phyloP scores from a whole-genome alignment of 2,329 filamentous ascomycete genomes.

The Aspergillus pseudoterreus region DNA sequence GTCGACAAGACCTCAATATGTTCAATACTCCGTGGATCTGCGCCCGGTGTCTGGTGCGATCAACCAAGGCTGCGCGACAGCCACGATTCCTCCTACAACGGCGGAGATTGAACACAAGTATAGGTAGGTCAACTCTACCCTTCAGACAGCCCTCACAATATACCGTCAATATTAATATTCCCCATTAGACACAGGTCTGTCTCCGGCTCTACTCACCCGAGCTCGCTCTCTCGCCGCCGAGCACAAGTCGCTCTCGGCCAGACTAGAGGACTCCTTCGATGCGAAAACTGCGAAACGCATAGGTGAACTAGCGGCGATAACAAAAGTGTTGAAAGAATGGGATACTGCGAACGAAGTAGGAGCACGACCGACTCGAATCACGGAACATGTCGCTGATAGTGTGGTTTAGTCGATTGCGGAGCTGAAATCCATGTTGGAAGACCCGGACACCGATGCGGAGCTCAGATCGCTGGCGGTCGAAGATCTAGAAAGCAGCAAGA shows the following conservation, averaged over 20 bases:
- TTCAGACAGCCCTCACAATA: conserved; percentile 10
- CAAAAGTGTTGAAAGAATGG: conserved; percentile 54
- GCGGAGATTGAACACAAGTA: conserved; percentile 30
- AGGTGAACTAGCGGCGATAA: conserved; percentile 53
- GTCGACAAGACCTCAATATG: conserved; percentile 28
- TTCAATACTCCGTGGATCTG: conserved; percentile 43
- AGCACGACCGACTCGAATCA: not conserved
- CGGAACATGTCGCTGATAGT: not conserved
- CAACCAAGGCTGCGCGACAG: conserved; percentile 30
- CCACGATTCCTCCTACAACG: conserved; percentile 18
- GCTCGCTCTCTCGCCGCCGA: conserved; percentile 55
- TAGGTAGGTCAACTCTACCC: conserved; percentile 15
- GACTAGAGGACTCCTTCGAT: conserved; percentile 55
- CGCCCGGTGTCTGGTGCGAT: conserved; percentile 43
- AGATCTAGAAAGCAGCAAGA: conserved; percentile 67
- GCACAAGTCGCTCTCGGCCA: conserved; percentile 51
- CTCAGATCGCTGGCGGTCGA: conserved; percentile 58
- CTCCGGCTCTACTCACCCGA: conserved; percentile 53
- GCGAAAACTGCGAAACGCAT: conserved; percentile 54
- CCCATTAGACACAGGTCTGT: conserved; percentile 35
- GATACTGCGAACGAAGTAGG: conserved; percentile 54
- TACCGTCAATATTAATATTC: not conserved
- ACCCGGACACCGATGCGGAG: conserved; percentile 58
- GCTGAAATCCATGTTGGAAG: conserved; percentile 71
- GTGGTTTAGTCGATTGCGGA: conserved; percentile 55